Conservation (phyloP, 2,329 filamentous ascomycete species). For the Botryotinia calthae region DNA sequence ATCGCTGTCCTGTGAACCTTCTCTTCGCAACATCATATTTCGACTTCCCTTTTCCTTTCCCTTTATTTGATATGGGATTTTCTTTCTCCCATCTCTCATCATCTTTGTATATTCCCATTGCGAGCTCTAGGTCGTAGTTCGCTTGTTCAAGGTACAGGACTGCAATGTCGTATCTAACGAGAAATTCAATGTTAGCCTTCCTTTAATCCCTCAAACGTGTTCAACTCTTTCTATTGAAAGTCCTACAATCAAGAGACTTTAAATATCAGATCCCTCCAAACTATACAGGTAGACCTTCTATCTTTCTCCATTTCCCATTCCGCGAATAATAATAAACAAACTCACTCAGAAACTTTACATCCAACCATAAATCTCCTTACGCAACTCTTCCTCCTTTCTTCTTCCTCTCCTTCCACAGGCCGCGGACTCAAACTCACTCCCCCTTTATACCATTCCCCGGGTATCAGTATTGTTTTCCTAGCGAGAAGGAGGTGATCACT, state of each 20-base stretch:
- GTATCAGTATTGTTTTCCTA: conserved; percentile 68
- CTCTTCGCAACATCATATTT: conserved; percentile 35
- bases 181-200: conserved; percentile 38
- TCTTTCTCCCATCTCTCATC: conserved; percentile 75
- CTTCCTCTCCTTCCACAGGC: conserved; percentile 71
- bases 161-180: conserved; percentile 63
- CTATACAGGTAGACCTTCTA: background rate
- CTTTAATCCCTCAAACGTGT: background rate
- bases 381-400: conserved; percentile 67
- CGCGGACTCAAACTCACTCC: conserved; percentile 66
- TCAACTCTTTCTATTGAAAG: background rate
- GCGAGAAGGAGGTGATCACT: conserved; percentile 69
- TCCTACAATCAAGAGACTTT: background rate
- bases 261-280: background rate
- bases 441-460: conserved; percentile 65
- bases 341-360: conserved; percentile 74
- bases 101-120: conserved; percentile 62
- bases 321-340: conserved; percentile 24
- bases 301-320: background rate
- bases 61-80: conserved; percentile 55
- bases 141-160: conserved; percentile 71
- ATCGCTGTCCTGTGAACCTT: conserved; percentile 37
- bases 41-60: conserved; percentile 45
- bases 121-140: conserved; percentile 62
- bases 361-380: conserved; percentile 76